phyloP scores from a whole-genome alignment of 495 filamentous ascomycete species.

The Pyronema omphalodes region DNA sequence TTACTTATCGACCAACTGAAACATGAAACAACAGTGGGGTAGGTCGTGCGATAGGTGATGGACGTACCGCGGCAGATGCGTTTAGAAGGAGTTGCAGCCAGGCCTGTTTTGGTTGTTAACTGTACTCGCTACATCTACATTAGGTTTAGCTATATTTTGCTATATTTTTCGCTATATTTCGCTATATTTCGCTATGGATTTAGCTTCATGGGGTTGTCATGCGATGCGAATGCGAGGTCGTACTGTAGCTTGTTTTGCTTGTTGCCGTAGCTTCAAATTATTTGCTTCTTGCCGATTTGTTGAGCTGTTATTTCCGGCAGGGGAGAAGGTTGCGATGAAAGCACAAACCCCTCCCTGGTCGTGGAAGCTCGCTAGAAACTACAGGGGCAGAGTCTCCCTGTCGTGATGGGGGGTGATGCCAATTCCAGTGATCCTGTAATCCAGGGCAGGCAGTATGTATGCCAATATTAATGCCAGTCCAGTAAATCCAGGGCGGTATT shows the following conservation, averaged over 20 bases:
- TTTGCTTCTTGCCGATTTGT: no score
- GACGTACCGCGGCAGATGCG: background rate
- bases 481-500: no score
- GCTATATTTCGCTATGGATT: no score
- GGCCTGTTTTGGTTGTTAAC: background rate
- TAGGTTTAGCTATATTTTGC: no score
- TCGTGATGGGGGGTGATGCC: background rate
- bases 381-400: background rate
- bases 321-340: background rate
- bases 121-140: no score
- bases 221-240: background rate
- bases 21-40: background rate
- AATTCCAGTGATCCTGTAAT: no score
- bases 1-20: background rate
- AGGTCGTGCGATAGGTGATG: no score
- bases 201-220: background rate
- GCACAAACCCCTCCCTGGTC: background rate
- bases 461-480: no score
- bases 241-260: no score
- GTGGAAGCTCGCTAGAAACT: conserved; percentile 4
- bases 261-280: no score
- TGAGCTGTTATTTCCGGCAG: background rate
- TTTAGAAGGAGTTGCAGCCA: background rate
- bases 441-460: no score
- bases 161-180: no score